Evolutionary conservation across 225 moss, liverwort and hornwort genomes (phyloP), one percentile per base, ranked within the genome.

Genomic region (Pleurozium schreberi): DNA sequence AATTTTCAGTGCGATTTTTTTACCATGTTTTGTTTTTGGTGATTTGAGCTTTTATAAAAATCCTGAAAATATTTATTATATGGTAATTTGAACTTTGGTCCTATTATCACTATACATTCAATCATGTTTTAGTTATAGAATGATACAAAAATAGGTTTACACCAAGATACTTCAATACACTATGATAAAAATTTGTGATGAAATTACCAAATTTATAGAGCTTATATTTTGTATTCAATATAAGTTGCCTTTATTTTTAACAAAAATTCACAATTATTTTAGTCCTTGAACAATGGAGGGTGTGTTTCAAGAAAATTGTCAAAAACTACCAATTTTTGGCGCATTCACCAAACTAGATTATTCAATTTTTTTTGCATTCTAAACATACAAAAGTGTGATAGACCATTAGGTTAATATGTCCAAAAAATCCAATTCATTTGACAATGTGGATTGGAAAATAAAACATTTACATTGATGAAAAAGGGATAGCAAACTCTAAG

Each of bases 401-500:
- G 30, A 45, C 18, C 10, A 6, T 17, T 74, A 45, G 18, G 5
- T 31, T 11, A 49, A 31, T 31, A 2, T 19, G 3, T 75, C 30
- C 2, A 43, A 74, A 71, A 31, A 47, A 30, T 30, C 11, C 31
- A 49, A 45, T 11, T 6, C 31, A 18, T 49, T 75, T 75, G 31
- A 75, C 19, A 31, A 31, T 1, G 0, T 47, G 18, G 17, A 45
- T 45, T 73, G 10, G 16, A 47, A 74, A 31, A 74, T 47, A 75
- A 75, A 19, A 49, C 0, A 1, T 18, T 31, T 12, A 75, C n/a
- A n/a, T n/a, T n/a, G n/a, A n/a, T n/a, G n/a, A n/a, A 45, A 45
- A 6, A 73, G 3, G 0, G 2, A 10, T 5, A 45, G 5, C 4
- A 45, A 0, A 49, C 47, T 49, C 18, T 0, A 1, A 49, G 19